Conservation (phyloP, 768 basidiomycete genomes). For the Cystobasidium onofrii region DNA sequence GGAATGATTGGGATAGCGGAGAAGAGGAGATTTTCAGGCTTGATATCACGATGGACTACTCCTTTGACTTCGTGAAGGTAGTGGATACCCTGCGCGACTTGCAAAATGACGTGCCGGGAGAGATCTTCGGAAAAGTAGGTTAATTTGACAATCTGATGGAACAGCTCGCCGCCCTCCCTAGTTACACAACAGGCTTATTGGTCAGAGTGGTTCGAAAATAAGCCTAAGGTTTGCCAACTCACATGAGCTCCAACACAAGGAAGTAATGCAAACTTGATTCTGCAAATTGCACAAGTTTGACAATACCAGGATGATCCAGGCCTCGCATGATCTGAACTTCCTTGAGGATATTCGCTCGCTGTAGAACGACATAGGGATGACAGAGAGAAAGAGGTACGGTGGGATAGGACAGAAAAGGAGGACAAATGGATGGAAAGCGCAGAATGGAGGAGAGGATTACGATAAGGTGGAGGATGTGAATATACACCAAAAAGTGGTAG, state of each 20-base stretch:
- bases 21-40: slow-evolving; percentile 94
- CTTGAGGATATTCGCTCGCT: slow-evolving; percentile 98
- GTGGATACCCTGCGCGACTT: slow-evolving; percentile 69
- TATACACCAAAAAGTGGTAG: no score
- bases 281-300: slow-evolving; percentile 82
- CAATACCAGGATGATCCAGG: slow-evolving; percentile 79
- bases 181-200: background rate
- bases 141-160: slow-evolving; percentile 97
- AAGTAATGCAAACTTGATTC: slow-evolving; percentile 92
- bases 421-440: slow-evolving; percentile 35
- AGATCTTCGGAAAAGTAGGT: slow-evolving; percentile 98
- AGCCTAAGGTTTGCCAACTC: background rate
- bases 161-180: slow-evolving; percentile 95
- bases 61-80: slow-evolving; percentile 96
- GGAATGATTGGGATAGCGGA: slow-evolving; percentile 85
- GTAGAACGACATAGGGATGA: slow-evolving; percentile 37
- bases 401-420: background rate
- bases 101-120: slow-evolving; percentile 91
- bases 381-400: slow-evolving; percentile 13
- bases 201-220: no score
- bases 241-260: slow-evolving; percentile 78
- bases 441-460: background rate
- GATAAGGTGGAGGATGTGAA: background rate
- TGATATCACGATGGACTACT: slow-evolving; percentile 98
- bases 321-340: slow-evolving; percentile 99